A percentile compares a stretch with the other conserved stretches of the same genome.
Conservation (phyloP, 805 yeast genomes). For the Pichia ethanolica region DNA sequence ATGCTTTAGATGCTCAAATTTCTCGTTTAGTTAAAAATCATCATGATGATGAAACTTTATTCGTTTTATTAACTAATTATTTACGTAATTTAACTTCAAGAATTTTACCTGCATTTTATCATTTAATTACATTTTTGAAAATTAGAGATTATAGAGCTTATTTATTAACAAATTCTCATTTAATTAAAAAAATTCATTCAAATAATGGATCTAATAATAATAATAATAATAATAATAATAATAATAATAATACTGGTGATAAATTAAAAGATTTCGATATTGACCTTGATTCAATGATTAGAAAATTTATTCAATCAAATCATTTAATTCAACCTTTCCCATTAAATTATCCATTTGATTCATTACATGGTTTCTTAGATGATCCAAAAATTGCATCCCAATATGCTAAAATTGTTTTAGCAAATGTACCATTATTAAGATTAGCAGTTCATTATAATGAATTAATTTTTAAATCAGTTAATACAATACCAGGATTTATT, state of each 20-base stretch:
- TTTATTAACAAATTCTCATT: constrained; percentile 12
- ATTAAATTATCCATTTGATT: constrained; percentile 19
- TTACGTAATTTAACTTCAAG: constrained; percentile 16
- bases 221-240: no score
- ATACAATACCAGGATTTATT: constrained; percentile 10
- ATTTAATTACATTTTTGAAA: constrained; percentile 12
- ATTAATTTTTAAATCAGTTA: not conserved
- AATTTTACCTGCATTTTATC: constrained; percentile 21
- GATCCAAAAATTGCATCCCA: constrained; percentile 14
- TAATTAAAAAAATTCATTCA: constrained; percentile 14
- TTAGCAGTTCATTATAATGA: constrained; percentile 11
- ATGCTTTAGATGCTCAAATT: constrained; percentile 14
- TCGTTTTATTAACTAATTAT: constrained; percentile 17
- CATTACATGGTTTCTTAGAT: constrained; percentile 13
- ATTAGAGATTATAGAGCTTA: constrained; percentile 17
- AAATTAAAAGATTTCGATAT: not conserved
- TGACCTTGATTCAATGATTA: constrained; percentile 11
- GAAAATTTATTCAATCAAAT: constrained; percentile 19
- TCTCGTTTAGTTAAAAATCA: constrained; percentile 16
- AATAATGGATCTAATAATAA: not conserved
- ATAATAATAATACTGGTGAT: no score
- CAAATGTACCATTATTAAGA: constrained; percentile 18
- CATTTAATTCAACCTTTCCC: constrained; percentile 23
- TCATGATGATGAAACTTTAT: constrained; percentile 26
- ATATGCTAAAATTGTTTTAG: constrained; percentile 15